A percentile compares a stretch with the other conserved stretches of the same genome.
phyloP scores from a whole-genome alignment of 768 basidiomycete species.

The Phlegmacium glaucopus region DNA sequence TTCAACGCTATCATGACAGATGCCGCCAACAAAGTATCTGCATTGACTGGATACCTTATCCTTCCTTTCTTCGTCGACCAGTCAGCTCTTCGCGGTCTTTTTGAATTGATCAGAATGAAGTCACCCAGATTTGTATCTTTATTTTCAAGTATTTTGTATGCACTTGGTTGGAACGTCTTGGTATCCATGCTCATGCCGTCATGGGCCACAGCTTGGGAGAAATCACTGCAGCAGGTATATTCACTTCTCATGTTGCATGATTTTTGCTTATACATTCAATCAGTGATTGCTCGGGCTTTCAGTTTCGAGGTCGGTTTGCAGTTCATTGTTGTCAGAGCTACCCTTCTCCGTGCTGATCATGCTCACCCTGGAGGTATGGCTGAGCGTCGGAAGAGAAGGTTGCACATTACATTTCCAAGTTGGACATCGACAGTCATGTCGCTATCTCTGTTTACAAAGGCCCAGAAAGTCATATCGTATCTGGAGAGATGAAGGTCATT shows the following conservation, averaged over 20 bases:
- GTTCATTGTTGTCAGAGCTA: conserved; percentile 27
- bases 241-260: not conserved
- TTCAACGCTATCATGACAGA: conserved; percentile 26
- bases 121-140: conserved; percentile 34
- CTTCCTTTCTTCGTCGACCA: conserved; percentile 27
- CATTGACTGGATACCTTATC: conserved; percentile 25
- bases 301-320: conserved; percentile 25
- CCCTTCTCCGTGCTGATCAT: conserved; percentile 24
- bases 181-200: conserved; percentile 26
- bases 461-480: conserved; percentile 23
- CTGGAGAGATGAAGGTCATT: conserved; percentile 25
- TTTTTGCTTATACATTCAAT: not conserved
- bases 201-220: conserved; percentile 36
- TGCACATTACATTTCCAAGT: conserved; percentile 16
- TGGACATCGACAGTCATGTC: conserved; percentile 18
- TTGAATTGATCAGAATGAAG: conserved; percentile 28
- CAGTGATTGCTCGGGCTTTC: conserved; percentile 27
- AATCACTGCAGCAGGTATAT: conserved; percentile 33
- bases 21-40: conserved; percentile 22
- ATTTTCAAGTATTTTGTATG: conserved; percentile 32
- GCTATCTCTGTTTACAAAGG: conserved; percentile 29
- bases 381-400: conserved; percentile 22
- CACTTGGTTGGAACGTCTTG: conserved; percentile 27
- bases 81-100: conserved; percentile 13
- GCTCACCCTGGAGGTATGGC: conserved; percentile 29